Percentiles rank a stretch among this genome's conserved stretches.
Conservation (phyloP, 371 early-diverging fungal genomes). For the Encephalitozoon hellem region DNA sequence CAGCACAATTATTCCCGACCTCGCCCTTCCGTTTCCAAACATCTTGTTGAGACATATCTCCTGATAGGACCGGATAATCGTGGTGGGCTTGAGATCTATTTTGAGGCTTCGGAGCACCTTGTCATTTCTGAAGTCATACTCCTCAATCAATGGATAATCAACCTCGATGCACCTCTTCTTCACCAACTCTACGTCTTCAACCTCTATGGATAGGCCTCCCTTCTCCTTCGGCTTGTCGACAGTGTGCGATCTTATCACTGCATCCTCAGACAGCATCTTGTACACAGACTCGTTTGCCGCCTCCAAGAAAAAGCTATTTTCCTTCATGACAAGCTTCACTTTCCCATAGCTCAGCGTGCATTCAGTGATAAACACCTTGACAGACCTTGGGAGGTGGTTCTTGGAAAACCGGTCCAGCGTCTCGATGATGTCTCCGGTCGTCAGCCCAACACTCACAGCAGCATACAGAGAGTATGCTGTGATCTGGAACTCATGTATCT, state of each 20-base stretch:
- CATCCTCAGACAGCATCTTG: constrained; percentile 72
- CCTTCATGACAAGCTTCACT: constrained; percentile 85
- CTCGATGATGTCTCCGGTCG: constrained; percentile 82
- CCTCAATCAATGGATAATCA: constrained; percentile 91
- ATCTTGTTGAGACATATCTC: constrained; percentile 93
- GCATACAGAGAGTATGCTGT: constrained; percentile 95
- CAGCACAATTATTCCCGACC: constrained; percentile 96
- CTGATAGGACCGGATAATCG: constrained; percentile 89
- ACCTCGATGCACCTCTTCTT: constrained; percentile 83
- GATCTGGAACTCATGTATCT: constrained; percentile 92
- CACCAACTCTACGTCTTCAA: constrained; percentile 66
- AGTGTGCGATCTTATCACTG: constrained; percentile 65
- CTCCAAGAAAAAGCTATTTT: constrained; percentile 83
- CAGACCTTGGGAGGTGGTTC: constrained; percentile 69
- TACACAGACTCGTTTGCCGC: constrained; percentile 71
- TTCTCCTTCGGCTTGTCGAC: constrained; percentile 39
- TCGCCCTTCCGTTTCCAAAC: constrained; percentile 93
- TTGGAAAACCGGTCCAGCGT: constrained; percentile 81
- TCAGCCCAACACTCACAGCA: constrained; percentile 92
- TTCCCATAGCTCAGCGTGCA: constrained; percentile 88
- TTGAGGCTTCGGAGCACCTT: constrained; percentile 69
- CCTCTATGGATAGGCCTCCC: background rate
- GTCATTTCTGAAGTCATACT: constrained; percentile 95
- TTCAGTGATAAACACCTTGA: constrained; percentile 73
- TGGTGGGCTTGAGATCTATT: constrained; percentile 88